Evolutionary conservation across 768 basidiomycete species (phyloP).

Genomic region (Mrakia hoshinonis): DNA sequence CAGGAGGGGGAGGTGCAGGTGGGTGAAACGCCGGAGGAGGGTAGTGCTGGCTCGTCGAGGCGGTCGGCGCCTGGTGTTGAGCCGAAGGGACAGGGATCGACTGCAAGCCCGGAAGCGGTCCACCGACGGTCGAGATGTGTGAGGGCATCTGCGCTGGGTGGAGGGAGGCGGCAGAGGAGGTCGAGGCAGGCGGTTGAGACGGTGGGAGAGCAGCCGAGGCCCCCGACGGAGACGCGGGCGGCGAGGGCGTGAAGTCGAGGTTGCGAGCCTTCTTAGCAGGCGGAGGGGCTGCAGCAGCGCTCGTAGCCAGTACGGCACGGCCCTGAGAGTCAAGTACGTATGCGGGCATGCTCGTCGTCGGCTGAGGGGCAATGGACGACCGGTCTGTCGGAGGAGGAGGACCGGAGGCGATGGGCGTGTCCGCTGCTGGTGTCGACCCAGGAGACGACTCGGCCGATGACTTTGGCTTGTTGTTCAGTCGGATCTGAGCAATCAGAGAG

Average conservation of each 20-base stretch:
- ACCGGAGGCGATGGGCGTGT: not conserved
- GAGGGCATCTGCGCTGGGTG: not conserved
- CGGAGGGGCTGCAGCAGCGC: not conserved
- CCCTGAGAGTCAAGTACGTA: not conserved
- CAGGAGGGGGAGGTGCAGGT: not conserved
- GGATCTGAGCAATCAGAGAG: not conserved
- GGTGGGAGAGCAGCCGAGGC: not conserved
- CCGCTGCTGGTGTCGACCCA: not conserved
- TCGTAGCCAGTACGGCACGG: not conserved
- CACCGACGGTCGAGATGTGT: not conserved
- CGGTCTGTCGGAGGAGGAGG: not conserved
- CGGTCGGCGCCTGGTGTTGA: not conserved
- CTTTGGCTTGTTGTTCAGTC: not conserved
- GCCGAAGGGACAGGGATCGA: not conserved
- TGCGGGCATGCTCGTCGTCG: not conserved
- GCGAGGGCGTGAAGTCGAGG: slow-evolving; percentile 5
- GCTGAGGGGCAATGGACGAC: not conserved
- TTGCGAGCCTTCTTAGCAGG: not conserved
- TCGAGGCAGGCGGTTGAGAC: not conserved
- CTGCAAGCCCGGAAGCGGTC: not conserved
- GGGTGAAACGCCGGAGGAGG: not conserved
- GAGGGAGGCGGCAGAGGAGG: not conserved
- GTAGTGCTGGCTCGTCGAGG: not conserved
- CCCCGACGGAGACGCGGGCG: not conserved
- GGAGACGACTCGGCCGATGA: not conserved